Percentiles rank a stretch among this genome's conserved stretches.
Evolutionary conservation across 2,329 filamentous ascomycete genomes (phyloP).

Genomic region (Aquanectria penicillioides): DNA sequence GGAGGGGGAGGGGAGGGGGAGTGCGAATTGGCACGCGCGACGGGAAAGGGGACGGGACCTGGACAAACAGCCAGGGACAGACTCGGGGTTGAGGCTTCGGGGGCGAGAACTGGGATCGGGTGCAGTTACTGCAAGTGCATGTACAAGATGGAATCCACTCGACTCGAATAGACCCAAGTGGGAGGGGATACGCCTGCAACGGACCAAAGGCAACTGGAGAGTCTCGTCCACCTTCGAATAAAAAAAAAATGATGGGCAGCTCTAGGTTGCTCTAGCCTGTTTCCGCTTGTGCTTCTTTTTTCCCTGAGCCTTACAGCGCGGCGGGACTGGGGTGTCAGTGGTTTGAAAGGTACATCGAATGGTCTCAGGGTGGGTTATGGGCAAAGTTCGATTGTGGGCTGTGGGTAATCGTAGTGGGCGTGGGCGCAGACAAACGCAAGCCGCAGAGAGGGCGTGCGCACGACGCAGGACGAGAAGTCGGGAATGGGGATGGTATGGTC

Average conservation of each 20-base stretch:
- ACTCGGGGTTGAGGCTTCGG: no score
- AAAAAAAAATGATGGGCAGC: conserved; percentile 9
- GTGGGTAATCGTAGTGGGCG: conserved; percentile 8
- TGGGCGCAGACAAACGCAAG: not conserved
- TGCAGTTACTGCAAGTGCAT: conserved; percentile 9
- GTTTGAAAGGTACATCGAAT: conserved; percentile 6
- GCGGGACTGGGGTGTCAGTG: conserved; percentile 11
- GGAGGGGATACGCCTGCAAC: conserved; percentile 35
- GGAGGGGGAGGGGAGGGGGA: conserved; percentile 4
- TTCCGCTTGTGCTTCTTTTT: conserved; percentile 17
- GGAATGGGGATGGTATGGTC: not conserved
- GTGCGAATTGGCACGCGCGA: conserved; percentile 1
- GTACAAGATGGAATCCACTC: conserved; percentile 13
- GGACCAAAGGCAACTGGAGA: conserved; percentile 37
- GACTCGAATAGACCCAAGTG: not conserved
- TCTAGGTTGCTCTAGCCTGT: conserved; percentile 23
- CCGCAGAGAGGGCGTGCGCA: conserved; percentile 10
- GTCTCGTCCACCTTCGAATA: conserved; percentile 13
- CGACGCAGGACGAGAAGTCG: not conserved
- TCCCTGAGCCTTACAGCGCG: conserved; percentile 13
- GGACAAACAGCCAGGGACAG: conserved; percentile 2
- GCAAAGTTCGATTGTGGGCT: not conserved
- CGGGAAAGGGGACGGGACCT: not conserved
- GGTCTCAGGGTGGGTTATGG: conserved; percentile 10
- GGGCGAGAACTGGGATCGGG: conserved; percentile 15